These are phyloP conservation scores for Croton laevigatus DNA, from an alignment of 441 rosid genomes.

Conservation along the genomic window DNA sequence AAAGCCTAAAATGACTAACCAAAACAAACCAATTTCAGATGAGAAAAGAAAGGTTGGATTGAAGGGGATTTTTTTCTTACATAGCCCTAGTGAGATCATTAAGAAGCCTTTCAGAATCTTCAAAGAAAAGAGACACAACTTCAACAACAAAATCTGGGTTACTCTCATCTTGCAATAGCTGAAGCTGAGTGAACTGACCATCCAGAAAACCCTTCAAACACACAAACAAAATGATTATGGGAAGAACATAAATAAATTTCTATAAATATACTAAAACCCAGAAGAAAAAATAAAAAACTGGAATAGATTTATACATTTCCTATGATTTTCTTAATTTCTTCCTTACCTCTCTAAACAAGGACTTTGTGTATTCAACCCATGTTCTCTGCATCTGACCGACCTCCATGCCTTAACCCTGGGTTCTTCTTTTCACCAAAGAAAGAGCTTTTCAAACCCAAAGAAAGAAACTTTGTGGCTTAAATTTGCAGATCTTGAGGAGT, in stretches of 20 bases:
- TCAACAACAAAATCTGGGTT: slow-evolving; percentile 91
- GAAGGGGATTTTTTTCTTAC: slow-evolving; percentile 36
- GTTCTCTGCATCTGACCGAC: slow-evolving; percentile 82
- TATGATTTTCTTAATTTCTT: not conserved
- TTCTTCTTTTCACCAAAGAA: slow-evolving; percentile 12
- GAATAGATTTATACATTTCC: not conserved
- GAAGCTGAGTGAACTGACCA: slow-evolving; percentile 81
- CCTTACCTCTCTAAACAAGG: slow-evolving; percentile 75
- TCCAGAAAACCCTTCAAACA: slow-evolving; percentile 74
- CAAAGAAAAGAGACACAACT: slow-evolving; percentile 86
- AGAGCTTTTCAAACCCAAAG: not conserved
- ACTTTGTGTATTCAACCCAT: slow-evolving; percentile 62
- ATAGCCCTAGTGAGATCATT: slow-evolving; percentile 70
- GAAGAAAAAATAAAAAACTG: slow-evolving; percentile 3
- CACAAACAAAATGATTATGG: not conserved
- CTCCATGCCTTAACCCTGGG: slow-evolving; percentile 46
- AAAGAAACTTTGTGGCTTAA: slow-evolving; percentile 23
- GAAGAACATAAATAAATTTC: not conserved
- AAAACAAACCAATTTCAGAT: not conserved
- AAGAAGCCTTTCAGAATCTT: slow-evolving; percentile 86
- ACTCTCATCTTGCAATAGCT: slow-evolving; percentile 91
- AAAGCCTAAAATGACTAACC: slow-evolving; percentile 1
- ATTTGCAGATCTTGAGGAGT: slow-evolving; percentile 31
- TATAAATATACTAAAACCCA: not conserved
- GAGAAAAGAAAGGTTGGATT: not conserved